A percentile compares a stretch with the other conserved stretches of the same genome.
Conservation (phyloP, 306 rosid genomes). For the Cucurbita pepo region DNA sequence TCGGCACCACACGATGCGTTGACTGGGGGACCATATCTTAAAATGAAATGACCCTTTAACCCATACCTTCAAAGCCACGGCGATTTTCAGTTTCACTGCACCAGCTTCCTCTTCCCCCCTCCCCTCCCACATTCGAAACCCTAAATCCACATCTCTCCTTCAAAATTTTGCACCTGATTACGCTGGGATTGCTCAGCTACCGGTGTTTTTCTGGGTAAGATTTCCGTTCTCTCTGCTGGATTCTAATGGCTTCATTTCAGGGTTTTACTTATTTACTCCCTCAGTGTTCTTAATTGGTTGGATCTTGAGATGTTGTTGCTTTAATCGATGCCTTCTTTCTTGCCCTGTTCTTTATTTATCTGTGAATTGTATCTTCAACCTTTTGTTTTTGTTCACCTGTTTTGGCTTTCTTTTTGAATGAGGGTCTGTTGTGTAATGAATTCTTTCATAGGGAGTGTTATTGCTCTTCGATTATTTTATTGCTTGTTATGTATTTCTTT, state of each 20-base stretch:
- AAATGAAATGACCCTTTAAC: neutral
- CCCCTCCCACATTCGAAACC: neutral
- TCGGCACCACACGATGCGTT: neutral
- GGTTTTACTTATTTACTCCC: neutral
- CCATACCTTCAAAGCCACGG: slow-evolving; percentile 4
- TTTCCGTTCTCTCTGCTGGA: neutral
- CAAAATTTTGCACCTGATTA: neutral
- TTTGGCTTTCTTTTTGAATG: neutral
- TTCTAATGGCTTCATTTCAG: neutral
- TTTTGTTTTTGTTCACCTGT: neutral
- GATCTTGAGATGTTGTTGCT: neutral
- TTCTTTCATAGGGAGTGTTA: neutral
- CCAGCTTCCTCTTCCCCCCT: neutral
- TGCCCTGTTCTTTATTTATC: neutral
- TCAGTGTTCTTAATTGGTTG: neutral
- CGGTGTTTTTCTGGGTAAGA: neutral
- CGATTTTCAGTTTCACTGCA: neutral
- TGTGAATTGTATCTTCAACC: neutral
- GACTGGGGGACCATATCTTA: neutral
- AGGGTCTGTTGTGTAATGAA: neutral
- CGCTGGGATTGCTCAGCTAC: neutral
- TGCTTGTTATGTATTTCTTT: neutral
- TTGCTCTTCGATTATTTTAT: neutral
- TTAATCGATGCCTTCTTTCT: neutral
- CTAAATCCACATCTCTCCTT: neutral